These are phyloP conservation scores for Trametes versicolor DNA, from an alignment of 1,284 basidiomycete genomes.

Conservation along the genomic window DNA sequence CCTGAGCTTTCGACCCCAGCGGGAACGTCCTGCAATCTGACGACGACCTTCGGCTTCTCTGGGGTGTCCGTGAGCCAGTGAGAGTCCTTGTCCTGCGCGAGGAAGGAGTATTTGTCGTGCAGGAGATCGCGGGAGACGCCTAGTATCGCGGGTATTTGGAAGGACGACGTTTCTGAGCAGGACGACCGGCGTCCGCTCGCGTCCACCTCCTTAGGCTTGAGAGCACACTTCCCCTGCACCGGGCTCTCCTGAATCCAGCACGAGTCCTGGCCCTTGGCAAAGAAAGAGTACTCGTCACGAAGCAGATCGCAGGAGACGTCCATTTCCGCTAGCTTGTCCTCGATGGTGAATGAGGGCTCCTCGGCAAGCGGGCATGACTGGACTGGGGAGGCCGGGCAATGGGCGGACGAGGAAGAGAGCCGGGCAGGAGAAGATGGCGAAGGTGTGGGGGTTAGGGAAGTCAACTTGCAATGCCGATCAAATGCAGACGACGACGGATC, in stretches of 20 bases:
- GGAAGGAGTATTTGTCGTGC: not conserved
- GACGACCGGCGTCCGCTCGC: not conserved
- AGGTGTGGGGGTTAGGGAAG: not conserved
- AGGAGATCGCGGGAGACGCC: not conserved
- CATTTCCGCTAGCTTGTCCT: slow-evolving; percentile 2
- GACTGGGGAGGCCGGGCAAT: not conserved
- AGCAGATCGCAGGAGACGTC: slow-evolving; percentile 2
- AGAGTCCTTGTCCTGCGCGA: not conserved
- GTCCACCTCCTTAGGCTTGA: not conserved
- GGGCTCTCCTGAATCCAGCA: not conserved
- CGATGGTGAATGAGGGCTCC: slow-evolving; percentile 1
- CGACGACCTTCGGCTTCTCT: not conserved
- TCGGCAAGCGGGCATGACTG: not conserved
- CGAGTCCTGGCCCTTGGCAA: not conserved
- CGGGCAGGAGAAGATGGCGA: not conserved
- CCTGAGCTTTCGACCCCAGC: not conserved
- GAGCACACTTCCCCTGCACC: not conserved
- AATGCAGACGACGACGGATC: not conserved
- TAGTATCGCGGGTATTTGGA: not conserved
- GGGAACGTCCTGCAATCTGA: not conserved
- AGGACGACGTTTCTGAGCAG: not conserved
- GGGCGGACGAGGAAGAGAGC: not conserved
- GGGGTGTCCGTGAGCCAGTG: not conserved
- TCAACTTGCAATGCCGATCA: not conserved
- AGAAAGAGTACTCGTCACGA: not conserved